Base-by-base conservation (phyloP, 441 rosid genomes). In the Theobroma grandiflorum region DNA sequence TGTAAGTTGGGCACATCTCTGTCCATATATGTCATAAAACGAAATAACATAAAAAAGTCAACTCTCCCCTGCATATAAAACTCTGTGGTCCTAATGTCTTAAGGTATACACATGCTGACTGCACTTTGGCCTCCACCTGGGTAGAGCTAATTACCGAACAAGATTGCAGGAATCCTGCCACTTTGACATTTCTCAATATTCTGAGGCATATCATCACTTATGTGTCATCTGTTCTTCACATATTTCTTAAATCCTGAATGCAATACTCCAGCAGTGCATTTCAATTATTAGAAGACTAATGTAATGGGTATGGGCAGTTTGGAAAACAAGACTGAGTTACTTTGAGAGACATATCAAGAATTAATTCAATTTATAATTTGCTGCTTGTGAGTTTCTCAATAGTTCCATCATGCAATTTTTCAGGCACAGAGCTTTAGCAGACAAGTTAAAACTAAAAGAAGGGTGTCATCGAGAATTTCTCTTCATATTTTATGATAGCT, bases 211-310 rank as follows among this genome's bases (percentile, higher is more conserved):
- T 6, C 7, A 55, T 55, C 65, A 55, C 45, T 11, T 40, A 37
- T 26, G 49, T 70, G 74, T 49, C 42, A 70, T 47, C 12, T 70
- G 14, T 38, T 38, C 76, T n/a, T 20, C 65, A 57, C 12, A 37
- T 55, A 6, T 40, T 38, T 55, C 45, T 33, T 11, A 9, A 33
- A 38, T 5, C n/a, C 35, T 37, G 18, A 14, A 74, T 57, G 52
- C 22, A 20, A 37, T 38, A 20, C 14, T 57, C 22, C 22, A 74
- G 22, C 22, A 38, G 22, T 40, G 0, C 71, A 38, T 65, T 15
- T 65, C 70, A 37, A 38, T 37, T 65, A 61, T 0, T 26, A 26
- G 26, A 49, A 62, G 66, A 62, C 31, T 18, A 31, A 26, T 31
- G 38, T 26, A 9, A 57, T 57, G 3, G 20, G 33, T n/a, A n/a